These are phyloP conservation scores for Spatholobus suberectus DNA, from an alignment of 306 rosid species.

Conservation along the genomic window DNA sequence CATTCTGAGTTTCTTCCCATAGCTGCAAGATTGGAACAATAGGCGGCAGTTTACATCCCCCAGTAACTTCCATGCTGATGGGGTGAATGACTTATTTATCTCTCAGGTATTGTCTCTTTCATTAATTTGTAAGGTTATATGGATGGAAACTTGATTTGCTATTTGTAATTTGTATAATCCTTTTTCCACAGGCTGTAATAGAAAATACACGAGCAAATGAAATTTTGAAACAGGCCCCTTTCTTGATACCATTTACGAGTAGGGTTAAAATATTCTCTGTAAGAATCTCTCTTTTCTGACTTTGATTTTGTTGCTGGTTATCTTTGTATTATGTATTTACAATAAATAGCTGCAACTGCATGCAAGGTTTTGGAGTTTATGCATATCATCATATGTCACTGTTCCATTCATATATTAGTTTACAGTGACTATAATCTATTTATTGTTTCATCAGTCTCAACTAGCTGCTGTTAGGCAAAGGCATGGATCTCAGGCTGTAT, in stretches of 20 bases:
- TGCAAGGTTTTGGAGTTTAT: constrained; percentile 4
- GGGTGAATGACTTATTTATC: constrained; percentile 90
- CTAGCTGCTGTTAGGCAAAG: constrained; percentile 87
- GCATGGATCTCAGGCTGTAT: constrained; percentile 68
- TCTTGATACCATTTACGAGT: constrained; percentile 96
- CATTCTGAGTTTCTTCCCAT: constrained; percentile 39
- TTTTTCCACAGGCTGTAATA: constrained; percentile 64
- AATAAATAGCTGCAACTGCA: not conserved
- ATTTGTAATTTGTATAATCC: not conserved
- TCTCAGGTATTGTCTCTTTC: constrained; percentile 75
- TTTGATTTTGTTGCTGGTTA: constrained; percentile 32
- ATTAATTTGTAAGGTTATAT: constrained; percentile 21
- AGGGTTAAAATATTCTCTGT: constrained; percentile 95
- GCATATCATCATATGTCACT: not conserved
- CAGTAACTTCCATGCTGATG: constrained; percentile 92
- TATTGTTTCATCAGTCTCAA: constrained; percentile 81
- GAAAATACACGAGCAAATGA: constrained; percentile 95
- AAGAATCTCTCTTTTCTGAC: constrained; percentile 44
- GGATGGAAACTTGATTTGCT: constrained; percentile 22
- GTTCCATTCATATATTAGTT: not conserved
- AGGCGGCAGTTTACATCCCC: constrained; percentile 88
- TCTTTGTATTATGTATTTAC: constrained; percentile 7
- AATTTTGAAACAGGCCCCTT: constrained; percentile 90
- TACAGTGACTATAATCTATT: constrained; percentile 32
- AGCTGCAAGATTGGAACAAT: constrained; percentile 99